Base-by-base conservation (phyloP, 805 yeast genomes). In the Wickerhamomyces canadensis region DNA sequence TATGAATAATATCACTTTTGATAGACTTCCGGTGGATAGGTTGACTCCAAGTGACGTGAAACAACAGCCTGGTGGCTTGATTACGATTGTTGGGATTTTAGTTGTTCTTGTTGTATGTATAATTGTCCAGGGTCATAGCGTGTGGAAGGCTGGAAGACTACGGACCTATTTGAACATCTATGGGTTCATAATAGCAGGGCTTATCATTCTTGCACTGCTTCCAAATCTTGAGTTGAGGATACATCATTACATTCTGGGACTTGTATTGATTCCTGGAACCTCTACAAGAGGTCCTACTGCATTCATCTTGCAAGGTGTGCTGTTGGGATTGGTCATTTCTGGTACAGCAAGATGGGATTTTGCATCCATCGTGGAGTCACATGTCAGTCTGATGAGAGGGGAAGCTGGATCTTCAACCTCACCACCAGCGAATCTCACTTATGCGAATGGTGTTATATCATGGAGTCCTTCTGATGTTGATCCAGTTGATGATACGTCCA, bases 341-440 rank as follows among this genome's bases (percentile, higher is more conserved):
- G 98, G 98, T 0, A 78, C 86, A 2, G 76, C 94, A 0, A 67
- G 94, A 38, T 91, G 98, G 98, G 97, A 93, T 38, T 79, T 84
- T 51, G 97, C 94, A 3, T 79, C 96, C 12, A 77, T 91, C 39
- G 78, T 84, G 2, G 96, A 91, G 53, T 85, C 96, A 0, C 72
- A 72, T 19, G 61, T 68, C 5, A 70, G 84, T 3, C 57, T 89
- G 31, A 57, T 77, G 38, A 67, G 97, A 47, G 83, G 83, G 15
- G 95, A 84, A 48, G 89, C 94, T 0, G 72, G 76, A 31, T 78
- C 54, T 4, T 51, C 61, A 6, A 42, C 55, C 12, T 46, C 61
- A 13, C 84, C 86, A 6, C 87, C 87, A 0, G 63, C 78, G 13
- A 24, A 46, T 12, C 51, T 57, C 27, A 36, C 51, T 9, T 33